Conservation (phyloP, 2,329 filamentous ascomycete species). For the Ceratocystis huliohia region DNA sequence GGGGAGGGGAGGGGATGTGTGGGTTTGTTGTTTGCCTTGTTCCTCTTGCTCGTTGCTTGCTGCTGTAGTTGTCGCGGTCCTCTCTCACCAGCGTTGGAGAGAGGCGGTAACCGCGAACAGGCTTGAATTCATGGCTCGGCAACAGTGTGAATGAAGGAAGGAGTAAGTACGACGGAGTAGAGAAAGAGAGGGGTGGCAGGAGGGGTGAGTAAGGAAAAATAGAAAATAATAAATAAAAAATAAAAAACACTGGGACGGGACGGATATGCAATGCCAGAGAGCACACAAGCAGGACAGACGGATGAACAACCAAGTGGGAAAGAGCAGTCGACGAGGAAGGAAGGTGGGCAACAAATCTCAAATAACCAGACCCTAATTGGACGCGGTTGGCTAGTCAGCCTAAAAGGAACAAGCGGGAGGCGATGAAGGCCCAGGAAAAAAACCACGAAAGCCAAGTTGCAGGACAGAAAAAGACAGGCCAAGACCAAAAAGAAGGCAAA, state of each 20-base stretch:
- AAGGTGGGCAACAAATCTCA: neutral
- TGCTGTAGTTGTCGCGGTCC: conserved; percentile 7
- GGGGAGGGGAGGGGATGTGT: neutral
- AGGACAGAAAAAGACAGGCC: neutral
- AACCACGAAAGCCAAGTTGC: neutral
- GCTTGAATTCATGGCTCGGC: conserved; percentile 17
- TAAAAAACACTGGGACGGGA: conserved; percentile 5
- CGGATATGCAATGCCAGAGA: neutral
- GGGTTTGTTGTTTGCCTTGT: neutral
- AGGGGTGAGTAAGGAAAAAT: neutral
- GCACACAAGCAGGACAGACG: neutral
- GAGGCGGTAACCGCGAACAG: conserved; percentile 12
- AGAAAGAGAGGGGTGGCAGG: neutral
- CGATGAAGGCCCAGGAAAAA: neutral
- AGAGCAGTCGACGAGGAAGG: neutral
- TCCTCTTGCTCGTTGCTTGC: neutral
- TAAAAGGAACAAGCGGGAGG: conserved; percentile 1
- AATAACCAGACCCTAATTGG: conserved; percentile 5
- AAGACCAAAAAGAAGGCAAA: neutral
- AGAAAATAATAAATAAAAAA: too few relatives aligned
- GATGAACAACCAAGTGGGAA: neutral
- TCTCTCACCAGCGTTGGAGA: conserved; percentile 18
- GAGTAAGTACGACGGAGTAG: neutral
- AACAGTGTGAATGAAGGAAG: conserved; percentile 1
- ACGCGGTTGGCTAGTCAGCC: neutral